A percentile compares a stretch with the other conserved stretches of the same genome.
These are phyloP conservation scores for Aspergillus candidus DNA, from an alignment of 2,329 filamentous ascomycete genomes.

Conservation along the genomic window DNA sequence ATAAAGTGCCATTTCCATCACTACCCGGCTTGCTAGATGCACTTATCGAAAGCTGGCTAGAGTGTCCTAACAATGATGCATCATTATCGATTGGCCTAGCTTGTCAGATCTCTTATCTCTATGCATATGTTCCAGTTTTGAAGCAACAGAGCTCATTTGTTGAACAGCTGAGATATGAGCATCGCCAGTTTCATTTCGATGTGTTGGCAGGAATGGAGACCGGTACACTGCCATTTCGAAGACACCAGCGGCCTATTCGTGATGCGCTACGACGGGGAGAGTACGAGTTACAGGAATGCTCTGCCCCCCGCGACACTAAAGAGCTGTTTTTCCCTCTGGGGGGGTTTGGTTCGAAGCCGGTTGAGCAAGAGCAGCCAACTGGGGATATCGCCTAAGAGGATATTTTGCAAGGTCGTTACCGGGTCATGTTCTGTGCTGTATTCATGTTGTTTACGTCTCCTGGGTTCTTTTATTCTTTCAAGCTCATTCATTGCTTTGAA, in stretches of 20 bases:
- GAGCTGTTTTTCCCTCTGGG: not conserved
- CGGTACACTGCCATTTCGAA: constrained; percentile 3
- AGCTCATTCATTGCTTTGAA: too few species aligned
- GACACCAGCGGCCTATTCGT: constrained; percentile 3
- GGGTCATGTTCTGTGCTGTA: too few species aligned
- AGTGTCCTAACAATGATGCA: constrained; percentile 8
- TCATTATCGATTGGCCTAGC: constrained; percentile 6
- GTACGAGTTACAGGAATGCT: constrained; percentile 5
- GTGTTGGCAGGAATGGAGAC: constrained; percentile 12
- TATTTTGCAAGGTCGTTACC: too few species aligned
- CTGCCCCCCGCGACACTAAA: constrained; percentile 2
- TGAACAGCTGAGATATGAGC: constrained; percentile 12
- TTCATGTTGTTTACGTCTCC: too few species aligned
- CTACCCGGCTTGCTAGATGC: constrained; percentile 14
- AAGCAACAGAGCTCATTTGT: constrained; percentile 12
- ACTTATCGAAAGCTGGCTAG: constrained; percentile 15
- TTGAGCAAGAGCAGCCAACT: not conserved
- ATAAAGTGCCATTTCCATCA: constrained; percentile 7
- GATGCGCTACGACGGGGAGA: constrained; percentile 6
- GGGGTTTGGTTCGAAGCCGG: too few species aligned
- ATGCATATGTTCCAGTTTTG: constrained; percentile 12
- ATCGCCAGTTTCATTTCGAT: constrained; percentile 16
- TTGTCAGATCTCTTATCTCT: constrained; percentile 13
- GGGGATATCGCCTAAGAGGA: too few species aligned
- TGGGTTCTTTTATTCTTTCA: too few species aligned